Evolutionary conservation across 495 filamentous ascomycete species (phyloP).

Genomic region (Durotheca rogersii): DNA sequence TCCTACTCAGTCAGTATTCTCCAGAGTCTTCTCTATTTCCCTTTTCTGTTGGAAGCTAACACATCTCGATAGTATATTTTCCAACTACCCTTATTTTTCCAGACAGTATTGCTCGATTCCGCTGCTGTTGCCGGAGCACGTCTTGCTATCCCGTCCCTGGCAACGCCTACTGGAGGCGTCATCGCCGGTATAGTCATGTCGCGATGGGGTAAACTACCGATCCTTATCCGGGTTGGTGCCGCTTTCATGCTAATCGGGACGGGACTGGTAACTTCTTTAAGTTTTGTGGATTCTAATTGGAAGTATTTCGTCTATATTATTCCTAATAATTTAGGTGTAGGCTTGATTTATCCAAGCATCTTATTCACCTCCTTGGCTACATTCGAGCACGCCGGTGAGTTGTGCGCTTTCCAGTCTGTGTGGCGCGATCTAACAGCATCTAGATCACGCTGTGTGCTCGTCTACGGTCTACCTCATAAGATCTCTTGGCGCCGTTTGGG

Average conservation of each 20-base stretch:
- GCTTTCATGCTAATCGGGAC: slow-evolving; percentile 63
- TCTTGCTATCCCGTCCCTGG: slow-evolving; percentile 61
- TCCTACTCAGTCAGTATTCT: slow-evolving; percentile 59
- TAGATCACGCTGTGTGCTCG: slow-evolving; percentile 65
- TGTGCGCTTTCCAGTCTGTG: not conserved
- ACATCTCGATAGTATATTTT: slow-evolving; percentile 58
- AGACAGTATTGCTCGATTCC: slow-evolving; percentile 61
- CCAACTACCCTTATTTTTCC: slow-evolving; percentile 64
- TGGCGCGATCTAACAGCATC: not conserved
- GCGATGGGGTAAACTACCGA: slow-evolving; percentile 58
- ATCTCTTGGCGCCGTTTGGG: slow-evolving; percentile 64
- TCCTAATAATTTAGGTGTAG: slow-evolving; percentile 64
- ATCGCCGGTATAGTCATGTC: slow-evolving; percentile 66
- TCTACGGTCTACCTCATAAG: slow-evolving; percentile 65
- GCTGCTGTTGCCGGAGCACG: slow-evolving; percentile 60
- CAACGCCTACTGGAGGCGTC: slow-evolving; percentile 61
- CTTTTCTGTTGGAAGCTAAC: slow-evolving; percentile 7
- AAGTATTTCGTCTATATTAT: slow-evolving; percentile 65
- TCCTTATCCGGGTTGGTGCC: slow-evolving; percentile 57
- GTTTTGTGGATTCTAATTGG: slow-evolving; percentile 60
- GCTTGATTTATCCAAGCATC: slow-evolving; percentile 63
- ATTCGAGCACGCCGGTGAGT: slow-evolving; percentile 61
- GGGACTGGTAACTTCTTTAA: slow-evolving; percentile 52
- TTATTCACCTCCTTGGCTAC: slow-evolving; percentile 64
- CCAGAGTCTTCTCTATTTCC: not conserved